Conservation (phyloP, 1,139 yeast genomes). For the Geotrichum armillariae region DNA sequence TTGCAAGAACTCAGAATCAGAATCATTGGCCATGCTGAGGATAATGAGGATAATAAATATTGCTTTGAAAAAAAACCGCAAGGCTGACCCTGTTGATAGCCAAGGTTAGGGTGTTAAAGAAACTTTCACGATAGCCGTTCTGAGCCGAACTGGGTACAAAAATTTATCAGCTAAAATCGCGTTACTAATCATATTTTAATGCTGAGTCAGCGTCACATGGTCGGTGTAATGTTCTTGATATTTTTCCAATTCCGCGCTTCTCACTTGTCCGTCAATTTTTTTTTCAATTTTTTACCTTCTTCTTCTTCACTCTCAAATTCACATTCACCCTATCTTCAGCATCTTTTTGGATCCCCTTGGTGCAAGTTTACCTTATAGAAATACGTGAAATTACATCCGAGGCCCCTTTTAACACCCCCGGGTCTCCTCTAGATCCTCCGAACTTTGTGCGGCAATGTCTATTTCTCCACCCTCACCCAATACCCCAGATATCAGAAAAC, state of each 20-base stretch:
- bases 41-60: not conserved
- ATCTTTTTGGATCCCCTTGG: too few species aligned
- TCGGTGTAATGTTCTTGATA: not conserved
- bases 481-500: slow-evolving; percentile 6
- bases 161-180: too few species aligned
- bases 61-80: too few species aligned
- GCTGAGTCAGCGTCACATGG: not conserved
- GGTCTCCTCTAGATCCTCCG: not conserved
- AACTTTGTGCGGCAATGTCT: not conserved
- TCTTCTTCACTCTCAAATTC: too few species aligned
- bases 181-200: too few species aligned
- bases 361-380: too few species aligned
- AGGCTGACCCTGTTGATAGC: too few species aligned
- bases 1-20: not conserved
- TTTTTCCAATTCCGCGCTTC: not conserved
- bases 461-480: slow-evolving; percentile 2
- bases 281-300: too few species aligned
- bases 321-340: too few species aligned
- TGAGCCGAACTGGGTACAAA: too few species aligned
- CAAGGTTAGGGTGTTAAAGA: too few species aligned
- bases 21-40: not conserved
- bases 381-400: not conserved
- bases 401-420: not conserved
- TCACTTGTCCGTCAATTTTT: not conserved
- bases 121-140: too few species aligned